Base-by-base conservation (phyloP, 129 eudicot species). In the Ambrosia trifida region DNA sequence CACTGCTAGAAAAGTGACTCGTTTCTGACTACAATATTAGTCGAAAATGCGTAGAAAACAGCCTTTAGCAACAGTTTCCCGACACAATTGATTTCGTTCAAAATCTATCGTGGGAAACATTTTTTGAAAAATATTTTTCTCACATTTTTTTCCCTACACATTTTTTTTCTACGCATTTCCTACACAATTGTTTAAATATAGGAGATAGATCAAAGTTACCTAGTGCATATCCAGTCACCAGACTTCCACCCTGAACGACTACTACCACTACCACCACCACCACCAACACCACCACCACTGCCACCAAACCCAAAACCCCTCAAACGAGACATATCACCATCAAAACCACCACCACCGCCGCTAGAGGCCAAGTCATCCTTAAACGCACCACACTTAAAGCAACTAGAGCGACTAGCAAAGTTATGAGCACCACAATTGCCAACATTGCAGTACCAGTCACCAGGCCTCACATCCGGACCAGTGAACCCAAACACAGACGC, bases 401-500 rank as follows among this genome's bases (percentile, higher is more conserved):
- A 95, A 79, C 88, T 95, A 2, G 96, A 95, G 38, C 99, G 90
- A 86, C 97, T 95, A 24, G 99, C 99, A 57, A 95, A 95, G 85
- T 95, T 95, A 69, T 95, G 99, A 51, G 97, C 91, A 1, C 97
- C 99, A n/a, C 99, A 95, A 79, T 88, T 87, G 43, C 89, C 93
- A 8, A 87, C 70, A 28, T 81, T 68, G 78, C 99, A 95, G 85
- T 95, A 95, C 99, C 99, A 95, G 78, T 95, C 99, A 5, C 99
- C 99, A 19, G 99, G 99, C 82, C 99, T 83, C 5, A 95, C 99
- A 65, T 95, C 99, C 0, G 99, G 94, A 35, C 97, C 99, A 6
- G 60, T 36, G 56, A 91, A 89, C 4, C 91, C 89, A 11, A 84
- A 84, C 0, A 83, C 60, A 9, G 87, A 63, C 19, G 57, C 74